A percentile compares a stretch with the other conserved stretches of the same genome.
Conservation (phyloP, 2,329 filamentous ascomycete genomes). For the Fusarium longipes region DNA sequence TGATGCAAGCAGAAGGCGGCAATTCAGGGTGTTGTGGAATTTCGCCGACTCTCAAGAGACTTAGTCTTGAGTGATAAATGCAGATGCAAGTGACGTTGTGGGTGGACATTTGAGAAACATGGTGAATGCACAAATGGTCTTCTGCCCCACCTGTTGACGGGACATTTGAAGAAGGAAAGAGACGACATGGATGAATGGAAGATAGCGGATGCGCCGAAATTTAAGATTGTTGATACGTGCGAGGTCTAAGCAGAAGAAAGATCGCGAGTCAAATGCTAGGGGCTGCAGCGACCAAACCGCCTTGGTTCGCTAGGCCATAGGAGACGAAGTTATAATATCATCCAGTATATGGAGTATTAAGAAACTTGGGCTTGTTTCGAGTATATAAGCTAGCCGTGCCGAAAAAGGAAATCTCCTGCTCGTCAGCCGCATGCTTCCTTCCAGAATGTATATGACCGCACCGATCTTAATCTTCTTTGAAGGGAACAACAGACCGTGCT, state of each 20-base stretch:
- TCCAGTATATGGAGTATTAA: not conserved
- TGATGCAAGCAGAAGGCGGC: not conserved
- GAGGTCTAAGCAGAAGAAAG: not conserved
- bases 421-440: conserved; percentile 14
- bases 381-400: not conserved
- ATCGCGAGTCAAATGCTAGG: not conserved
- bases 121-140: conserved; percentile 18
- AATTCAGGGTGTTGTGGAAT: not conserved
- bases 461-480: conserved; percentile 2
- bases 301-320: not conserved
- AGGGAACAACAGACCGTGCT: not conserved
- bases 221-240: not conserved
- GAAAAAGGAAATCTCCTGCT: conserved; percentile 18
- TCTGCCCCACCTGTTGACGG: conserved; percentile 15
- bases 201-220: conserved; percentile 12
- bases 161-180: conserved; percentile 17
- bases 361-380: conserved; percentile 1
- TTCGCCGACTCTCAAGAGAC: not conserved
- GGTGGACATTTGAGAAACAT: conserved; percentile 5
- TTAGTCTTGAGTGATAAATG: not conserved
- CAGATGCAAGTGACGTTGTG: conserved; percentile 11
- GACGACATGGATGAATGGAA: not conserved
- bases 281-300: not conserved
- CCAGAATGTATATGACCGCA: conserved; percentile 20
- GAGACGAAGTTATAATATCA: not conserved